phyloP scores from a whole-genome alignment of 2,329 filamentous ascomycete species.

The Colletotrichum cereale region DNA sequence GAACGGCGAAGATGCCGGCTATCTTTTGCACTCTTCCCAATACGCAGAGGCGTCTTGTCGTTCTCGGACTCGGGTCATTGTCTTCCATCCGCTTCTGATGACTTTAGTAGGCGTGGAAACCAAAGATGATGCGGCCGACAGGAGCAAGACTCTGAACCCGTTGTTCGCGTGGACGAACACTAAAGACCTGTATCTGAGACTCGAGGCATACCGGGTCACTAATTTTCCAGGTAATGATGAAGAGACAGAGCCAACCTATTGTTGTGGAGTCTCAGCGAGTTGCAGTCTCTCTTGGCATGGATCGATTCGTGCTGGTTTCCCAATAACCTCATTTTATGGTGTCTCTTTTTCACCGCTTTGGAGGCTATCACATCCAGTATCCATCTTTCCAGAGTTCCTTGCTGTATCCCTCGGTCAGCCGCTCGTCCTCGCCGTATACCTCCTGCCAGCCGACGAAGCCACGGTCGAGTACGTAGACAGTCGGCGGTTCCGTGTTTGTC shows the following conservation, averaged over 20 bases:
- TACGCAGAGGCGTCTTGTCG: not conserved
- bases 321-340: not conserved
- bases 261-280: not conserved
- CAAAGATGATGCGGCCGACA: not conserved
- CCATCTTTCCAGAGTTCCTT: constrained; percentile 85
- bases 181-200: constrained; percentile 54
- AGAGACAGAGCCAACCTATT: not conserved
- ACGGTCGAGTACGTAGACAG: constrained; percentile 83
- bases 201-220: not conserved
- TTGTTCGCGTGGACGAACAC: constrained; percentile 39
- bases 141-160: not conserved
- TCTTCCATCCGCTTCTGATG: not conserved
- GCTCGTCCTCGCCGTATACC: constrained; percentile 79
- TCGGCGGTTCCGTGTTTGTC: constrained; percentile 63
- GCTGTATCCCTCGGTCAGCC: constrained; percentile 85
- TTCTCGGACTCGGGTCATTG: not conserved
- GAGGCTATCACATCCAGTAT: constrained; percentile 50
- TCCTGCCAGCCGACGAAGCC: constrained; percentile 95
- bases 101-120: not conserved
- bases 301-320: too few relatives aligned
- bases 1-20: not conserved
- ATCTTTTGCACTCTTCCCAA: not conserved
- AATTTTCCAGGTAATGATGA: not conserved
- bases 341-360: constrained; percentile 46
- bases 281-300: not conserved